Evolutionary conservation across 164 flowering plant genomes (phyloP).

Genomic region (Cinnamomum micranthum): DNA sequence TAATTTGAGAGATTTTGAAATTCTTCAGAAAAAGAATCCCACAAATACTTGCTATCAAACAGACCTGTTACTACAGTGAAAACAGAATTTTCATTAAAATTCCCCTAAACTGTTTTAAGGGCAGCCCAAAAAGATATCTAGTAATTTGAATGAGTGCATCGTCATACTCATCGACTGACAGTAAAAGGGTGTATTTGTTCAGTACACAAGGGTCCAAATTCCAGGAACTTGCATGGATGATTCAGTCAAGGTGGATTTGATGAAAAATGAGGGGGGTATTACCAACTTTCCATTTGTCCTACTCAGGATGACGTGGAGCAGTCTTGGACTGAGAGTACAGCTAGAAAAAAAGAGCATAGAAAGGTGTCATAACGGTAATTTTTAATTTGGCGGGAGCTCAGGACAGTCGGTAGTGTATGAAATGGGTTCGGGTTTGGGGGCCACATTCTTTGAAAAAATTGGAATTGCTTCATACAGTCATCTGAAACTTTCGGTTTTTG

Average conservation of each 20-base stretch:
- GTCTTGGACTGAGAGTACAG: slow-evolving; percentile 11
- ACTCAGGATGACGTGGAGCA: slow-evolving; percentile 50
- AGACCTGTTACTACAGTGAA: no score
- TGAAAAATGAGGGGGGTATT: background rate
- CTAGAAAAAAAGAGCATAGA: slow-evolving; percentile 17
- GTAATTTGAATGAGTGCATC: no score
- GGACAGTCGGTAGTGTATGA: slow-evolving; percentile 30
- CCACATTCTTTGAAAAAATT: slow-evolving; percentile 47
- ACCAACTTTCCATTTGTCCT: slow-evolving; percentile 29
- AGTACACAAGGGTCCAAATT: background rate
- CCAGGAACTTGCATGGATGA: background rate
- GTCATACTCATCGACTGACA: no score
- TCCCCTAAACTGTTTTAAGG: no score
- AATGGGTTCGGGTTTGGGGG: slow-evolving; percentile 24
- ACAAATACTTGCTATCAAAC: no score
- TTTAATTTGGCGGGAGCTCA: slow-evolving; percentile 37
- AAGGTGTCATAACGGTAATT: slow-evolving; percentile 31
- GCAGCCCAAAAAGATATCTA: no score
- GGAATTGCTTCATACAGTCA: slow-evolving; percentile 46
- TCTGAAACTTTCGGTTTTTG: slow-evolving; percentile 58
- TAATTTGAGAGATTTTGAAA: no score
- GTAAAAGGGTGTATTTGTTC: no score
- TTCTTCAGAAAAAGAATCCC: no score
- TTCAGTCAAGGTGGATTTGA: background rate
- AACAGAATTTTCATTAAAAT: no score